Evolutionary conservation across 2,329 filamentous ascomycete species (phyloP), one percentile per base, ranked within the genome.

Genomic region (Dothideomycetes sp.): DNA sequence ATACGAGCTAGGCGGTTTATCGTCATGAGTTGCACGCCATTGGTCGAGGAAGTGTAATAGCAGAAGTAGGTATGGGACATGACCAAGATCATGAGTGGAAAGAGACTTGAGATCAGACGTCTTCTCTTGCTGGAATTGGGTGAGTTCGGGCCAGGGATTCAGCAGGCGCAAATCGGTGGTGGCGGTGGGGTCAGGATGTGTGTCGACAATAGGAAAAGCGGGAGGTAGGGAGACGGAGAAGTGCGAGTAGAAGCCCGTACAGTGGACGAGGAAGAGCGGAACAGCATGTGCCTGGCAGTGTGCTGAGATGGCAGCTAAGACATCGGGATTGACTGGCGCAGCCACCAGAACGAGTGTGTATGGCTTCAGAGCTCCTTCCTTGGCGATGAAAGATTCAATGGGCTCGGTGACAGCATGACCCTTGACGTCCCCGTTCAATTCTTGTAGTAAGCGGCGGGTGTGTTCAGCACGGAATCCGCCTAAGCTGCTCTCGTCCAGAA

Each of bases 151-250:
- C 89, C 91, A 98, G 24, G 91, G 89, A 23, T 73, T 74, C 4
- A 94, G 66, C 10, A 98, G 70, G 35, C 91, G 80, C 23, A 98
- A 71, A 53, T 98, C 91, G 43, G 83, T 80, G 1, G 78, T 91
- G 6, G 85, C 79, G 27, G 85, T 84, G 28, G 85, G 78, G 48
- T 94, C 87, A 1, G 91, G 91, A 56, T 98, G 91, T 31, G 91
- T 96, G 58, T 98, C 89, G 47, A 98, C 84, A 43, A 98, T 83
- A 4, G 89, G 87, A 53, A 93, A 94, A 19, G 80, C 76, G n/a
- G 77, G 69, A 8, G 84, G 82, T 19, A 94, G 67, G 50, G 76
- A 70, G 19, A 93, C 70, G n/a, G 79, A 82, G 59, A 96, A 94
- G 50, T 84, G 84, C 2, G 85, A 84, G 62, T 91, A 94, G 65